Conservation (phyloP, 345 rosid species). For the Hevea brasiliensis region DNA sequence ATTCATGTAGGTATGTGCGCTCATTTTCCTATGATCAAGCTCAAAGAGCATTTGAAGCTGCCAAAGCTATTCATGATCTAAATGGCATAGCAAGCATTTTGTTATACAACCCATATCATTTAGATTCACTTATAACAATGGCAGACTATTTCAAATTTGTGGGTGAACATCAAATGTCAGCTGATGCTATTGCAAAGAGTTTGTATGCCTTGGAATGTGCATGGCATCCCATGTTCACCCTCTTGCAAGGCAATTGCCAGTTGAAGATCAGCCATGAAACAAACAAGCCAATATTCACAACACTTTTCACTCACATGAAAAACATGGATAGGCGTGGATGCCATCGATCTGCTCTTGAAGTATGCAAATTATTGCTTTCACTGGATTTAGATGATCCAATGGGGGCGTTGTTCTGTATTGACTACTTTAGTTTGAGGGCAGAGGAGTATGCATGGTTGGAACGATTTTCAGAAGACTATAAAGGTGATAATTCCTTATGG, state of each 20-base stretch:
- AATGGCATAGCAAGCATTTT: constrained; percentile 75
- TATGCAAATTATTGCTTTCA: constrained; percentile 80
- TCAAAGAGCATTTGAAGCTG: constrained; percentile 76
- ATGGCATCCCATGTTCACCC: constrained; percentile 83
- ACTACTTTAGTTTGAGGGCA: constrained; percentile 84
- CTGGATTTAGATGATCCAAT: constrained; percentile 77
- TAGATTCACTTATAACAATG: constrained; percentile 88
- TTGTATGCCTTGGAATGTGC: constrained; percentile 86
- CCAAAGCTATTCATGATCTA: constrained; percentile 80
- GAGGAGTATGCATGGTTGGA: constrained; percentile 84
- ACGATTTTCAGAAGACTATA: constrained; percentile 65
- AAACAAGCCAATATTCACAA: constrained; percentile 71
- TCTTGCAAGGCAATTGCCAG: constrained; percentile 69
- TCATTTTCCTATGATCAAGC: constrained; percentile 66
- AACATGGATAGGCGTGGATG: constrained; percentile 90
- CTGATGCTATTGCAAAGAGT: constrained; percentile 77
- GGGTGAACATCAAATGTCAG: constrained; percentile 85
- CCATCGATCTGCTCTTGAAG: constrained; percentile 86
- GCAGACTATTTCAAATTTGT: constrained; percentile 82
- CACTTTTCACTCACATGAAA: constrained; percentile 84
- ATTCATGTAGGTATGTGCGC: constrained; percentile 48
- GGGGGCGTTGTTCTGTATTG: constrained; percentile 88
- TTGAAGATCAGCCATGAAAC: constrained; percentile 69
- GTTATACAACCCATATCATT: constrained; percentile 68
- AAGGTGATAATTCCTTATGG: constrained; percentile 77